These are phyloP conservation scores for Gossypium thurberi DNA, from an alignment of 345 rosid genomes.

Conservation along the genomic window DNA sequence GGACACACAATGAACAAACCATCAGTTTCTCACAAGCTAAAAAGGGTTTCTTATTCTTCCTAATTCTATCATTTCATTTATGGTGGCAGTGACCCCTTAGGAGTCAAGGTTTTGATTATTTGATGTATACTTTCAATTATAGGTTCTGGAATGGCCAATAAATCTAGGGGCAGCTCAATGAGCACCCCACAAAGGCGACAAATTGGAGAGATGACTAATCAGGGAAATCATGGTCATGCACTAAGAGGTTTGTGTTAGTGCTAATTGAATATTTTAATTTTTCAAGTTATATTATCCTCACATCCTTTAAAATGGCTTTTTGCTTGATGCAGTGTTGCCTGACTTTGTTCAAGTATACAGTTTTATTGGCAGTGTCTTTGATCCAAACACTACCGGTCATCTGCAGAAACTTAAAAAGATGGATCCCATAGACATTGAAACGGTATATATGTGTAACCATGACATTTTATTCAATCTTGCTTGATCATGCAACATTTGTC, in stretches of 20 bases:
- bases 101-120: neutral
- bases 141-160: slow-evolving; percentile 39
- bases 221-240: slow-evolving; percentile 41
- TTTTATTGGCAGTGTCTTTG: slow-evolving; percentile 50
- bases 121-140: slow-evolving; percentile 14
- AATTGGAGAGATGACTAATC: slow-evolving; percentile 40
- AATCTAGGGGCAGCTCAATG: slow-evolving; percentile 56
- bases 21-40: slow-evolving; percentile 35
- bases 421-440: slow-evolving; percentile 88
- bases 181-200: slow-evolving; percentile 43
- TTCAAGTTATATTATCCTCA: neutral
- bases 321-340: slow-evolving; percentile 61
- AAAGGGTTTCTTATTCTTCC: slow-evolving; percentile 35
- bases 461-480: slow-evolving; percentile 1
- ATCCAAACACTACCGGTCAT: slow-evolving; percentile 61
- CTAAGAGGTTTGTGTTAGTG: slow-evolving; percentile 43
- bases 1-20: slow-evolving; percentile 46
- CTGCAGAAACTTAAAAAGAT: slow-evolving; percentile 74
- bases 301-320: slow-evolving; percentile 10
- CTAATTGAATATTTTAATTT: neutral
- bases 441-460: slow-evolving; percentile 33
- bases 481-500: neutral
- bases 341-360: slow-evolving; percentile 78
- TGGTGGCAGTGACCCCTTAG: neutral
- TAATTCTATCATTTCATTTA: neutral